These are phyloP conservation scores for Tetrahymena borealis DNA, from an alignment of 73 alveolate species.

Conservation along the genomic window DNA sequence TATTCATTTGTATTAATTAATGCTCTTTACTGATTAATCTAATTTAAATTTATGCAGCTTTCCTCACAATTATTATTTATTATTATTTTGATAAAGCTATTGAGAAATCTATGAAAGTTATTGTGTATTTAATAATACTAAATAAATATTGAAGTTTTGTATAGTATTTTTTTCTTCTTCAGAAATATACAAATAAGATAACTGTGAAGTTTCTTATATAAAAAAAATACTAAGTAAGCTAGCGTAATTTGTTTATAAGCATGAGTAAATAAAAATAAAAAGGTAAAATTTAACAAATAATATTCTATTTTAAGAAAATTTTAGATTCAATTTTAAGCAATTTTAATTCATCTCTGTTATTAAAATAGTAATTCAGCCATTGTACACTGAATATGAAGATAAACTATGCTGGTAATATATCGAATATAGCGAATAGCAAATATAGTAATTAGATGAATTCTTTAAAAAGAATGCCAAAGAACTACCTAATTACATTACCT, in stretches of 20 bases:
- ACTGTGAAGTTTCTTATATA: no score
- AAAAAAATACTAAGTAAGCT: no score
- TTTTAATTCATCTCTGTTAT: not conserved
- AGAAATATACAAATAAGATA: no score
- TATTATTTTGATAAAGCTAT: no score
- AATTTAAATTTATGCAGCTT: no score
- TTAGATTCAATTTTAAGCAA: not conserved
- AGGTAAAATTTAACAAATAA: not conserved
- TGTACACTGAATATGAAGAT: not conserved
- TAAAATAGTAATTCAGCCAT: not conserved
- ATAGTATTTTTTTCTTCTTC: no score
- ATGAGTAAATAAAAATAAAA: not conserved
- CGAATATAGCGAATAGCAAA: not conserved
- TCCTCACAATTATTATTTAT: no score
- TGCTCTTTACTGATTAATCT: no score
- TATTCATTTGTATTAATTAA: no score
- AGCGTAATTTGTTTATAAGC: not conserved
- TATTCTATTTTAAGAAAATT: not conserved
- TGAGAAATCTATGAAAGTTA: no score
- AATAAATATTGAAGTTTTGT: no score
- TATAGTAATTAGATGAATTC: not conserved
- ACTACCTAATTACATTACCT: not conserved
- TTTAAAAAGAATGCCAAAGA: not conserved
- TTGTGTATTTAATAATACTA: no score
- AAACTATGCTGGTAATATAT: not conserved